A percentile compares a stretch with the other conserved stretches of the same genome.
phyloP scores from a whole-genome alignment of 2,329 filamentous ascomycete species.

The Stagonosporopsis tanaceti region DNA sequence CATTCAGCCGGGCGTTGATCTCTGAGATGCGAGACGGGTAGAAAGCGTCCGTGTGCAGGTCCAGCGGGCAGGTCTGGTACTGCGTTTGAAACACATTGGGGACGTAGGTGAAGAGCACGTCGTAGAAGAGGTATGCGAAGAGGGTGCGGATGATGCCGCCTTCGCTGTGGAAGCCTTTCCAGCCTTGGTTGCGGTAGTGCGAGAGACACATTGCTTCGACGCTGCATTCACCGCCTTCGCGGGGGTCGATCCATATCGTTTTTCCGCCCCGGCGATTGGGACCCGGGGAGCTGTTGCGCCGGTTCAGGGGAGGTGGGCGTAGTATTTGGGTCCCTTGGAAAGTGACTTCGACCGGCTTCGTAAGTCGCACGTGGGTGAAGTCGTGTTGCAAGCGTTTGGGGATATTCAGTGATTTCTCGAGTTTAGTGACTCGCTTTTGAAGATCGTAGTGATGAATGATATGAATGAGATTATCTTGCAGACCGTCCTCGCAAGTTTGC shows the following conservation, averaged over 20 bases:
- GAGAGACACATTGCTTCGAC: conserved; percentile 96
- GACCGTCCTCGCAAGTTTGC: conserved; percentile 81
- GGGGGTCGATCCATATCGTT: conserved; percentile 87
- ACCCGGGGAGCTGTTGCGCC: conserved; percentile 39
- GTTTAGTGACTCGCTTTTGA: conserved; percentile 90
- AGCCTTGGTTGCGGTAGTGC: conserved; percentile 81
- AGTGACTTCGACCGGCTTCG: conserved; percentile 76
- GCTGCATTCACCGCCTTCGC: conserved; percentile 76
- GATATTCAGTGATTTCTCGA: conserved; percentile 84
- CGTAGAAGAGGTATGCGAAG: conserved; percentile 84
- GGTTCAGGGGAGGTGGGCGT: conserved; percentile 53
- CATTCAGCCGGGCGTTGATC: conserved; percentile 85
- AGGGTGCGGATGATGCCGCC: conserved; percentile 91
- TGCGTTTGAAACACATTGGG: conserved; percentile 97
- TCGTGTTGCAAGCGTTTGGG: conserved; percentile 89
- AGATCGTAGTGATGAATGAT: conserved; percentile 93
- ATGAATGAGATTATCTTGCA: conserved; percentile 90
- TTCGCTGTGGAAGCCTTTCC: conserved; percentile 95
- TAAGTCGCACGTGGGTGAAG: conserved; percentile 84
- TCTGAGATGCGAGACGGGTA: conserved; percentile 85
- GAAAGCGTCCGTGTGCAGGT: conserved; percentile 92
- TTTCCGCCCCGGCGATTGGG: conserved; percentile 64
- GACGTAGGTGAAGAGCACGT: conserved; percentile 90
- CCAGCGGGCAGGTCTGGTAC: conserved; percentile 92
- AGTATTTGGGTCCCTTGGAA: conserved; percentile 82